phyloP scores from a whole-genome alignment of 2,329 filamentous ascomycete species.

The Ceratocystis ficicola region DNA sequence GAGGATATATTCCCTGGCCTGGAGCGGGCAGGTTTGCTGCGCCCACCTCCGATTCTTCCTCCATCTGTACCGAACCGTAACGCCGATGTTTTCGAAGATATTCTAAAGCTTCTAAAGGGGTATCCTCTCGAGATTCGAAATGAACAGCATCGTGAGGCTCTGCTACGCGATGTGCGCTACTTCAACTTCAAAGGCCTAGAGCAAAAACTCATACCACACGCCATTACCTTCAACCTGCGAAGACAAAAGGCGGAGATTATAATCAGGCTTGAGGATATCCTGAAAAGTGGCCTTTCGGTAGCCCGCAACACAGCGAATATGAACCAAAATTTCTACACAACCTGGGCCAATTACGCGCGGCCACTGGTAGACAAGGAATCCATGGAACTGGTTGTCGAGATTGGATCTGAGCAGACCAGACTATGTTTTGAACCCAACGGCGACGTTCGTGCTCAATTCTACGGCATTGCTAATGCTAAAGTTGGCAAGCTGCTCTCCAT shows the following conservation, averaged over 20 bases:
- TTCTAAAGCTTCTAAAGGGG: conserved; percentile 69
- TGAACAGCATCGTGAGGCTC: conserved; percentile 61
- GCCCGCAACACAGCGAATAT: conserved; percentile 45
- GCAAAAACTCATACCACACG: conserved; percentile 69
- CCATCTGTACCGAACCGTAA: conserved; percentile 69
- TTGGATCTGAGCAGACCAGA: conserved; percentile 53
- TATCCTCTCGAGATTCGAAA: conserved; percentile 68
- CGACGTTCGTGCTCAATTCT: conserved; percentile 54
- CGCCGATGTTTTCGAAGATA: conserved; percentile 71
- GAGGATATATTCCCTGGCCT: conserved; percentile 77
- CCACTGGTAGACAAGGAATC: conserved; percentile 64
- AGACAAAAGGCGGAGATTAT: conserved; percentile 61
- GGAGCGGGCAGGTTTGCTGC: conserved; percentile 62
- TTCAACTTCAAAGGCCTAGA: conserved; percentile 88
- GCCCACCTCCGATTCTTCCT: conserved; percentile 75
- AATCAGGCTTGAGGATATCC: conserved; percentile 72
- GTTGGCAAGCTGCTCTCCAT: conserved; percentile 66
- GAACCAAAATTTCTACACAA: conserved; percentile 27
- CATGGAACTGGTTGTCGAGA: conserved; percentile 67
- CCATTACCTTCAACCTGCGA: conserved; percentile 61
- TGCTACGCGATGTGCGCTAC: conserved; percentile 79
- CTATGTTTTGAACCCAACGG: conserved; percentile 36
- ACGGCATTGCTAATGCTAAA: conserved; percentile 55
- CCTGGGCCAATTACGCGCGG: conserved; percentile 65
- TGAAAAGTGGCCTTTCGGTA: conserved; percentile 71